Conservation (phyloP, 177 flowering plant species). For the Vitis hybrid region DNA sequence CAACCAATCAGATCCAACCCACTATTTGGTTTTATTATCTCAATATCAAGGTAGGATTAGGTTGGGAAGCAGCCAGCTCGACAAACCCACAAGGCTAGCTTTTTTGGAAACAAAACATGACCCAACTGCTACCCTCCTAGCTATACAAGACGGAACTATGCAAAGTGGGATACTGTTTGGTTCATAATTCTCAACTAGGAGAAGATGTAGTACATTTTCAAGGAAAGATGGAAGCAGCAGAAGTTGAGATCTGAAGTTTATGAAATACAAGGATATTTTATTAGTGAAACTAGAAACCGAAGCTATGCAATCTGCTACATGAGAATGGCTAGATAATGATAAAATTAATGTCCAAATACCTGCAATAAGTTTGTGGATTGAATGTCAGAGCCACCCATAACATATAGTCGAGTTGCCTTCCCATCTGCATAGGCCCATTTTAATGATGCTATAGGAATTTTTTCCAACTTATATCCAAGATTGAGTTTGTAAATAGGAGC, state of each 20-base stretch:
- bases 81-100: too few species aligned
- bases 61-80: too few species aligned
- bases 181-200: too few species aligned
- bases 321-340: not conserved
- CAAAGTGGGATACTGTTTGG: too few species aligned
- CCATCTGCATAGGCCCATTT: constrained; percentile 76
- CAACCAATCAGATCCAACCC: too few species aligned
- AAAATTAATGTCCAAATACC: constrained; percentile 37
- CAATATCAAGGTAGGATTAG: too few species aligned
- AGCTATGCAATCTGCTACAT: not conserved
- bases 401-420: constrained; percentile 71
- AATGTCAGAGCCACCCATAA: constrained; percentile 51
- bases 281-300: not conserved
- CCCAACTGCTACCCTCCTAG: too few species aligned
- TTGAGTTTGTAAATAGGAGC: constrained; percentile 65
- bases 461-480: constrained; percentile 78
- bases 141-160: too few species aligned
- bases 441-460: constrained; percentile 63
- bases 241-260: not conserved
- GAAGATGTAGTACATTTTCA: too few species aligned
- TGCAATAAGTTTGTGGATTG: constrained; percentile 57
- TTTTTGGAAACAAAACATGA: too few species aligned
- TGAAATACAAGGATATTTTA: not conserved
- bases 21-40: too few species aligned
- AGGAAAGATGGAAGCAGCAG: not conserved